Percentiles rank a stretch among this genome's conserved stretches.
Conservation (phyloP, 371 early-diverging fungal species). For the Mucor irregularis region DNA sequence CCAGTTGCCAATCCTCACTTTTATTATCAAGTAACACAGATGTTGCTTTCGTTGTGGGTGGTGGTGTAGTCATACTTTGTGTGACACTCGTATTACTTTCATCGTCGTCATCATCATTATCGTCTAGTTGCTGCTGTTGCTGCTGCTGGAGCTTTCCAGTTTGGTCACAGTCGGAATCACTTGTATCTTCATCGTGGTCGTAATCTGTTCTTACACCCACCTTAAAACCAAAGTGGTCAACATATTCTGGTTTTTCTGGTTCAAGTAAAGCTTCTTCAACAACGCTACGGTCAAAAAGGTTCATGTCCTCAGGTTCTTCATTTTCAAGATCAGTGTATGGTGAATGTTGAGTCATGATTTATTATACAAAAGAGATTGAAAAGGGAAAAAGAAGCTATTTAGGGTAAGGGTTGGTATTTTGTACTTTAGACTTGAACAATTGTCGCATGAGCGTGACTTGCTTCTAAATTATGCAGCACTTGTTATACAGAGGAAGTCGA, state of each 20-base stretch:
- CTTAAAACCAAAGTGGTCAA: constrained; percentile 49
- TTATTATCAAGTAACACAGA: neutral
- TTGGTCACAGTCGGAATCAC: constrained; percentile 4
- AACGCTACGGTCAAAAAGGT: too few species aligned
- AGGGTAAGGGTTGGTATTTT: too few species aligned
- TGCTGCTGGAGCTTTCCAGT: too few species aligned
- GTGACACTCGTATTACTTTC: neutral
- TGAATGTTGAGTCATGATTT: too few species aligned
- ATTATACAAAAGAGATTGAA: too few species aligned
- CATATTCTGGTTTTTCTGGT: constrained; percentile 37
- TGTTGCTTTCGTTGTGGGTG: neutral
- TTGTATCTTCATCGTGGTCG: constrained; percentile 16
- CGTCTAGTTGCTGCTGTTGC: neutral
- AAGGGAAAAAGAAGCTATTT: too few species aligned
- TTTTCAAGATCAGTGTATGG: too few species aligned
- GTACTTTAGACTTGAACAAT: too few species aligned
- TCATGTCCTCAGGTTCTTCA: too few species aligned
- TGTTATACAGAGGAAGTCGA: too few species aligned
- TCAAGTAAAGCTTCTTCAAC: constrained; percentile 45
- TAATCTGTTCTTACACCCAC: constrained; percentile 48
- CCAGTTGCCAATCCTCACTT: constrained; percentile 20
- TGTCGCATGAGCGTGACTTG: too few species aligned
- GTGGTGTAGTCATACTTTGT: neutral
- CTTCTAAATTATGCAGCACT: too few species aligned
- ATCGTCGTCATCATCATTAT: neutral